Percentiles rank a stretch among this genome's conserved stretches.
Conservation (phyloP, 768 basidiomycete species). For the Rhizopogon vesiculosus region DNA sequence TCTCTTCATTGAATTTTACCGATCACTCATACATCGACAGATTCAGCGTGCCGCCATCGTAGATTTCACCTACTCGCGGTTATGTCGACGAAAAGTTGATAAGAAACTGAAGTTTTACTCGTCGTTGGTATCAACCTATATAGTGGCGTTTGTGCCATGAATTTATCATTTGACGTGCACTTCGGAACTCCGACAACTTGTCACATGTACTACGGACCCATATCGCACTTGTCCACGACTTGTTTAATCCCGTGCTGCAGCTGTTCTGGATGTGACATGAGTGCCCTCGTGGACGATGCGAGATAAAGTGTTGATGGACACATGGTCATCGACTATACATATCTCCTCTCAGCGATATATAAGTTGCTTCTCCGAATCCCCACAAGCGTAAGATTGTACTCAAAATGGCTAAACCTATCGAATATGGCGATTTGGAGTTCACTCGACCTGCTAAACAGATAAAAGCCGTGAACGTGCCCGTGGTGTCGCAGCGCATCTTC, state of each 20-base stretch:
- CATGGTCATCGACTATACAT: not conserved
- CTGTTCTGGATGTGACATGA: not conserved
- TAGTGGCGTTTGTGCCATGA: too few species aligned
- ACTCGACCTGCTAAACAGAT: slow-evolving; percentile 33
- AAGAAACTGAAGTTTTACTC: too few species aligned
- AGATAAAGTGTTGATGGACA: not conserved
- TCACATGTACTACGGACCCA: not conserved
- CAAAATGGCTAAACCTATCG: slow-evolving; percentile 16
- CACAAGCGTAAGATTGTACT: not conserved
- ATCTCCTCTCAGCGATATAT: not conserved
- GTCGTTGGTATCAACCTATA: too few species aligned
- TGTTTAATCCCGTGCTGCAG: not conserved
- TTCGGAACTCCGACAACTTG: too few species aligned
- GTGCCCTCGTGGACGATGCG: not conserved
- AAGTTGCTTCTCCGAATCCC: not conserved
- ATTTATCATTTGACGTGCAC: too few species aligned
- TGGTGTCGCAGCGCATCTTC: slow-evolving; percentile 28
- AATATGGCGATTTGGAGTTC: slow-evolving; percentile 29
- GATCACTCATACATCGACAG: too few species aligned
- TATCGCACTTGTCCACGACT: too few species aligned
- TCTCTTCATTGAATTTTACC: too few species aligned
- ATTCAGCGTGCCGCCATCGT: too few species aligned
- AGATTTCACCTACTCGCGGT: too few species aligned
- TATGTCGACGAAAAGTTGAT: too few species aligned
- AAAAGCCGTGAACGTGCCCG: slow-evolving; percentile 32